phyloP scores from a whole-genome alignment of 768 basidiomycete species.

The Leucocoprinus sp. region DNA sequence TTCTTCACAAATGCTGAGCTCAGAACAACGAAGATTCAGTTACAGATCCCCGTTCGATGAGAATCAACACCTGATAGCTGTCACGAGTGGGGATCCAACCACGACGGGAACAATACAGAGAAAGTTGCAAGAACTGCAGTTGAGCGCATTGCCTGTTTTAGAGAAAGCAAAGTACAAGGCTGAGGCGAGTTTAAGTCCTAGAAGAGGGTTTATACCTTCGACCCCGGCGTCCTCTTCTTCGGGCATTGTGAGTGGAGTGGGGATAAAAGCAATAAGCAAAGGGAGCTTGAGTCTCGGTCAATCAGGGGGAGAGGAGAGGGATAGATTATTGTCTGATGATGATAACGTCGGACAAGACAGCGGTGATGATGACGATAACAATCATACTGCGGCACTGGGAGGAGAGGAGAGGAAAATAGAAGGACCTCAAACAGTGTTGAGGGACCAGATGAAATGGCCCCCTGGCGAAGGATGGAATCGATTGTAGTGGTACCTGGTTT shows the following conservation, averaged over 20 bases:
- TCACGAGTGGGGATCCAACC: too few species aligned
- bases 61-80: too few species aligned
- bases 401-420: conserved; percentile 7
- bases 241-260: conserved; percentile 15
- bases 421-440: conserved; percentile 20
- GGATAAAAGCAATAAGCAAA: conserved; percentile 19
- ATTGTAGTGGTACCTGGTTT: conserved; percentile 21
- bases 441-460: conserved; percentile 56
- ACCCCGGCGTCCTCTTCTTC: too few species aligned
- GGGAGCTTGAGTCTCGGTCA: not conserved
- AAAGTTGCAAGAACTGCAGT: conserved; percentile 32
- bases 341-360: conserved; percentile 1
- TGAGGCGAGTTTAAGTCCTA: conserved; percentile 51
- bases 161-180: conserved; percentile 65
- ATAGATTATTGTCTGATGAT: conserved; percentile 26
- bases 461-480: conserved; percentile 45
- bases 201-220: conserved; percentile 48
- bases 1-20: not conserved
- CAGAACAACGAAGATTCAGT: conserved; percentile 13
- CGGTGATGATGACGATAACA: conserved; percentile 22
- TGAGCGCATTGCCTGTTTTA: conserved; percentile 37
- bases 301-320: conserved; percentile 32
- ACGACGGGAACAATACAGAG: conserved; percentile 25
- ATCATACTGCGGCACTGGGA: too few species aligned
- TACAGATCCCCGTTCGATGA: conserved; percentile 17